phyloP scores from a whole-genome alignment of 1,139 yeast genomes.

The Yamadazyma taylorii region DNA sequence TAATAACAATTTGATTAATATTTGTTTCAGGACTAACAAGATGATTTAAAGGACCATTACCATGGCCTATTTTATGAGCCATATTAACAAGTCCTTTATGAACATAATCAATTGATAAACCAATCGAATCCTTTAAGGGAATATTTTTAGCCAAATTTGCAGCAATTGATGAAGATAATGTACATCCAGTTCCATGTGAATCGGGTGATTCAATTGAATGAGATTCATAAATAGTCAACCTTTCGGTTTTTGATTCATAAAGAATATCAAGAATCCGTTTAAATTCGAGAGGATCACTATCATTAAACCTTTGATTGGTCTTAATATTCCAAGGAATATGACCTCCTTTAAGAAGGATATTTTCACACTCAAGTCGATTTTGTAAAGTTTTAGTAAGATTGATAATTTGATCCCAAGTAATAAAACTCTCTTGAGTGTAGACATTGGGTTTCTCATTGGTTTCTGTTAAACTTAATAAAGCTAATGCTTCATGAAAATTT shows the following conservation, averaged over 20 bases:
- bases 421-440: slow-evolving; percentile 8
- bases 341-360: slow-evolving; percentile 80
- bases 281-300: slow-evolving; percentile 17
- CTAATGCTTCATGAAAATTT: slow-evolving; percentile 65
- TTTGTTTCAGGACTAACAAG: slow-evolving; percentile 22
- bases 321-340: slow-evolving; percentile 56
- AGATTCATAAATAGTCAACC: slow-evolving; percentile 49
- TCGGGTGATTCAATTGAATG: slow-evolving; percentile 48
- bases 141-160: slow-evolving; percentile 64
- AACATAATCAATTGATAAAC: slow-evolving; percentile 61
- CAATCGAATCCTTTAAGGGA: slow-evolving; percentile 48
- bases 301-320: slow-evolving; percentile 17
- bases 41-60: slow-evolving; percentile 78
- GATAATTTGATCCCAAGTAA: slow-evolving; percentile 6
- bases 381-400: slow-evolving; percentile 46
- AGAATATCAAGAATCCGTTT: slow-evolving; percentile 57
- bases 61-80: slow-evolving; percentile 48
- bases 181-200: slow-evolving; percentile 93
- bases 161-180: slow-evolving; percentile 79
- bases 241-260: slow-evolving; percentile 44
- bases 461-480: slow-evolving; percentile 30
- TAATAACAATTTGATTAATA: slow-evolving; percentile 5
- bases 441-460: too few relatives aligned
- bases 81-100: slow-evolving; percentile 57
- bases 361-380: slow-evolving; percentile 42